phyloP scores from a whole-genome alignment of 78 protist genomes.

The Cyanophora paradoxa region DNA sequence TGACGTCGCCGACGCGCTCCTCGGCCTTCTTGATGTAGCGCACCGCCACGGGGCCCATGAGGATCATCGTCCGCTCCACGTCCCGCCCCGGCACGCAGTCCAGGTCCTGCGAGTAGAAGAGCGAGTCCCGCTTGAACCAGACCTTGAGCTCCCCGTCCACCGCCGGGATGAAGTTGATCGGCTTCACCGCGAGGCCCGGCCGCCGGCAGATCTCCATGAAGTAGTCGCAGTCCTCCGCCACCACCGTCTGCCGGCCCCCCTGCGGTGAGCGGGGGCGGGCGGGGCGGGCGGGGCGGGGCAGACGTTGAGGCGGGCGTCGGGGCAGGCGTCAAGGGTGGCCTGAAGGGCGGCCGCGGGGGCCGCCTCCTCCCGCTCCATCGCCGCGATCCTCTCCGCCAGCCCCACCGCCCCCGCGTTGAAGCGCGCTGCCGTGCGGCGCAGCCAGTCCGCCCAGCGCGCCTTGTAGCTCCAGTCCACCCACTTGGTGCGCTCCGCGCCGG shows the following conservation, averaged over 20 bases:
- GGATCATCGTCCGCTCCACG: constrained; percentile 32
- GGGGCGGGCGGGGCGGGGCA: too few species aligned
- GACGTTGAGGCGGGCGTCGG: too few species aligned
- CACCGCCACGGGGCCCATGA: constrained; percentile 61
- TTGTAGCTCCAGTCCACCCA: constrained; percentile 29
- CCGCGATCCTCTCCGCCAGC: too few species aligned
- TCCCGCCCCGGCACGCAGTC: constrained; percentile 37
- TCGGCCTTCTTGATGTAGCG: not conserved
- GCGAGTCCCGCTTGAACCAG: constrained; percentile 54
- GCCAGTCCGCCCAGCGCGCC: too few species aligned
- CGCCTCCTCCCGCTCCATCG: too few species aligned
- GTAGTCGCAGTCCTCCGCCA: constrained; percentile 35
- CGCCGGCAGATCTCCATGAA: constrained; percentile 42
- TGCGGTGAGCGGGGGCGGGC: too few species aligned
- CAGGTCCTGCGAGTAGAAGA: constrained; percentile 45
- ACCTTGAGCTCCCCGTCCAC: constrained; percentile 35
- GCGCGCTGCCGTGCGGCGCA: too few species aligned
- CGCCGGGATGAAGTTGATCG: constrained; percentile 41
- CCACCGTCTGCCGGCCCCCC: not conserved
- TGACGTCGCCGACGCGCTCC: constrained; percentile 46
- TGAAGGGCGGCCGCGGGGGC: too few species aligned
- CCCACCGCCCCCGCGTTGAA: too few species aligned
- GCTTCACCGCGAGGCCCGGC: constrained; percentile 46
- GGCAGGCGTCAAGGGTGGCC: too few species aligned
- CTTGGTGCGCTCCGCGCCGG: not conserved